phyloP scores from a whole-genome alignment of 169 alveolate genomes.

The Plasmodium gonderi region DNA sequence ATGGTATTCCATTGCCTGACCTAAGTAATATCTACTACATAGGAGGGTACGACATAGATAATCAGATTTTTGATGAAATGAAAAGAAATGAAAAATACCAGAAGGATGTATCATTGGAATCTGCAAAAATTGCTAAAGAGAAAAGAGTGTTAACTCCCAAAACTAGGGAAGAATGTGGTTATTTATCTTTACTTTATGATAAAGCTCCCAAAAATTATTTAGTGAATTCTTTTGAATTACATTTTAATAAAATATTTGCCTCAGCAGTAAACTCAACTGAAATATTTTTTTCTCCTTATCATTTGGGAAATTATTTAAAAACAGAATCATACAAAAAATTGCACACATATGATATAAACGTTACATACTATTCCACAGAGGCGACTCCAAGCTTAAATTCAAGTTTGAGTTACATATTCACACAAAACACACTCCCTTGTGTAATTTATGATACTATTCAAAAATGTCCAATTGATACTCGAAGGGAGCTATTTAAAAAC shows the following conservation, averaged over 20 bases:
- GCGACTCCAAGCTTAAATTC: background rate
- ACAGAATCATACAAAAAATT: slow-evolving; percentile 60
- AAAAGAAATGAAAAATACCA: slow-evolving; percentile 32
- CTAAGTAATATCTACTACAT: slow-evolving; percentile 31
- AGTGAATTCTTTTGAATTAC: slow-evolving; percentile 40
- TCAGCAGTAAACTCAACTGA: slow-evolving; percentile 72
- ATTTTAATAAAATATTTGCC: slow-evolving; percentile 48
- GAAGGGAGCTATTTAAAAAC: slow-evolving; percentile 36
- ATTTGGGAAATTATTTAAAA: slow-evolving; percentile 45
- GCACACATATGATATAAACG: slow-evolving; percentile 11
- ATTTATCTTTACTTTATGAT: slow-evolving; percentile 60
- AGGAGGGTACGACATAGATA: slow-evolving; percentile 75
- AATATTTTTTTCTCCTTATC: slow-evolving; percentile 62
- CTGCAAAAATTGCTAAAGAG: slow-evolving; percentile 72
- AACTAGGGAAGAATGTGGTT: slow-evolving; percentile 57
- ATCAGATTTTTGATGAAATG: slow-evolving; percentile 72
- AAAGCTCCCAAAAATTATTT: slow-evolving; percentile 43
- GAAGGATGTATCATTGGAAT: slow-evolving; percentile 43
- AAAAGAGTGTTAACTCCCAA: slow-evolving; percentile 60
- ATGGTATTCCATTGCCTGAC: slow-evolving; percentile 71
- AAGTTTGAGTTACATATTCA: slow-evolving; percentile 15
- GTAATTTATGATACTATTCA: slow-evolving; percentile 49
- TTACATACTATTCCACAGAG: background rate
- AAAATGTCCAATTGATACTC: slow-evolving; percentile 65
- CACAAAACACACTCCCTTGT: slow-evolving; percentile 34